Conservation (phyloP, 345 rosid genomes). For the Syzygium jambos region DNA sequence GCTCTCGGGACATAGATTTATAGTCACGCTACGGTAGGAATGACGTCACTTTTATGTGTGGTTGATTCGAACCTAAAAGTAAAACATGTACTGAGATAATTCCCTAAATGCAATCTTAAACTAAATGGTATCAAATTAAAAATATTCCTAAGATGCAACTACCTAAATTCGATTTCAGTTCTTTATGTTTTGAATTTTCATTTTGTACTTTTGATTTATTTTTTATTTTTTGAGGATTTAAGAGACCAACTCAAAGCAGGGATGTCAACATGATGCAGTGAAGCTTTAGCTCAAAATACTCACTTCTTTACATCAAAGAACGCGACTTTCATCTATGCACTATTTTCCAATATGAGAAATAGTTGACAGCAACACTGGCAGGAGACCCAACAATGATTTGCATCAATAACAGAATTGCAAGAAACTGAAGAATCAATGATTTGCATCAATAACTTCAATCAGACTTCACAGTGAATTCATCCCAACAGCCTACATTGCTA, state of each 20-base stretch:
- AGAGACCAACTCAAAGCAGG: neutral
- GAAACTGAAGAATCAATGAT: too few relatives aligned
- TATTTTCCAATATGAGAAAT: neutral
- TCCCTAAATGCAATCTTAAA: neutral
- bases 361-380: neutral
- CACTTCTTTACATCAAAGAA: neutral
- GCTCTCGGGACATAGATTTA: constrained; percentile 85
- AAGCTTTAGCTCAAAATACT: neutral
- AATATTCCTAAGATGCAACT: neutral
- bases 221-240: neutral
- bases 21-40: constrained; percentile 50
- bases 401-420: too few relatives aligned
- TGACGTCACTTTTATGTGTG: neutral
- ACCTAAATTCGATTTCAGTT: neutral
- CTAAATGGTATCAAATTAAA: neutral
- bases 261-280: neutral
- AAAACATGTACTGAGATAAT: neutral
- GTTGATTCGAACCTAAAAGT: neutral
- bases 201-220: neutral
- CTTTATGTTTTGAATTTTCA: neutral
- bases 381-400: neutral
- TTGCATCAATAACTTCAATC: too few relatives aligned
- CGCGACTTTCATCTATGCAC: neutral
- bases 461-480: too few relatives aligned
- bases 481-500: too few relatives aligned